Conservation (phyloP, 2,329 filamentous ascomycete genomes). For the Penicillium sp. region DNA sequence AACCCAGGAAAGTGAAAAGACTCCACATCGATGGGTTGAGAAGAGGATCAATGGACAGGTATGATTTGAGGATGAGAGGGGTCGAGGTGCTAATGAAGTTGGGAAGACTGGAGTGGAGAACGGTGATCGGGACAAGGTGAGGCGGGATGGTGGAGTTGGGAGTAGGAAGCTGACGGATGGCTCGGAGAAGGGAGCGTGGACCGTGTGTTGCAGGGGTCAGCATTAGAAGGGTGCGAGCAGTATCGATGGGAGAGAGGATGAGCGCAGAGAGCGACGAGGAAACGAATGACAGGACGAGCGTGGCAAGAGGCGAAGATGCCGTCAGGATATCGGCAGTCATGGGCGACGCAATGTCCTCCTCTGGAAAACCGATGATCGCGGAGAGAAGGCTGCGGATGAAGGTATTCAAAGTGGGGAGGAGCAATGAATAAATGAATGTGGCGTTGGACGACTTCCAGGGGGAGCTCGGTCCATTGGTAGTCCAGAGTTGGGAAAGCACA, state of each 20-base stretch:
- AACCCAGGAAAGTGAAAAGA: constrained; percentile 76
- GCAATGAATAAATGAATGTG: constrained; percentile 85
- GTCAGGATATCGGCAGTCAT: constrained; percentile 72
- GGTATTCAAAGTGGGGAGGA: constrained; percentile 83
- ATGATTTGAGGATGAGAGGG: constrained; percentile 81
- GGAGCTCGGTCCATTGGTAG: constrained; percentile 83
- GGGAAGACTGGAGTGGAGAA: constrained; percentile 81
- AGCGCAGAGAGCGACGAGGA: constrained; percentile 71
- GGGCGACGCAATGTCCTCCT: constrained; percentile 59
- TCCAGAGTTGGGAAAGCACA: constrained; percentile 83
- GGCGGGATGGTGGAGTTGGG: constrained; percentile 66
- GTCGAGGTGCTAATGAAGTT: constrained; percentile 79
- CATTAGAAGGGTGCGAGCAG: constrained; percentile 83
- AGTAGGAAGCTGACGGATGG: constrained; percentile 75
- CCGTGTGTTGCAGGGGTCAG: constrained; percentile 74
- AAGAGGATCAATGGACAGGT: constrained; percentile 78
- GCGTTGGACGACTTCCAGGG: constrained; percentile 93
- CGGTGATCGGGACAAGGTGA: constrained; percentile 74
- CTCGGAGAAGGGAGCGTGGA: constrained; percentile 74
- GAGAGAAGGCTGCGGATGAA: constrained; percentile 91
- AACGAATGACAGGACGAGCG: constrained; percentile 69
- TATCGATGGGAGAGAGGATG: constrained; percentile 80
- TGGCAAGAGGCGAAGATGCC: constrained; percentile 77
- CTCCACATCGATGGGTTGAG: constrained; percentile 79
- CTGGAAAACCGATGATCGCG: constrained; percentile 84